A percentile compares a stretch with the other conserved stretches of the same genome.
phyloP scores from a whole-genome alignment of 768 basidiomycete species.

The Postia placenta region DNA sequence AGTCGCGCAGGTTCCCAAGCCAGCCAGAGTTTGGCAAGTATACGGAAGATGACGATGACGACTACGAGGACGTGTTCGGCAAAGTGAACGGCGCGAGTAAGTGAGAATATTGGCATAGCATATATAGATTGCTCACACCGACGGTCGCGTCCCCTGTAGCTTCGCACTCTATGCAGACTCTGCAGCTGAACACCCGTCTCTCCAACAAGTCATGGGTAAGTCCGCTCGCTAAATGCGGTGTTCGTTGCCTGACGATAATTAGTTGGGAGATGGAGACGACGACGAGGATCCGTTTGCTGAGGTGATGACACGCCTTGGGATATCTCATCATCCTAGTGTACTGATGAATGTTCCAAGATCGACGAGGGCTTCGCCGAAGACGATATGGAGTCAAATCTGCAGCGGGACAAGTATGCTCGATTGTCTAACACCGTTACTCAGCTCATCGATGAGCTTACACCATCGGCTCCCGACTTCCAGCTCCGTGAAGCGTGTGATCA shows the following conservation, averaged over 20 bases:
- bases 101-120: slow-evolving; percentile 27
- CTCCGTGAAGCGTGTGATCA: slow-evolving; percentile 84
- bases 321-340: not conserved
- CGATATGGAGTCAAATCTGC: slow-evolving; percentile 86
- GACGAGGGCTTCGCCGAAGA: slow-evolving; percentile 92
- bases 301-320: slow-evolving; percentile 35
- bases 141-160: slow-evolving; percentile 18
- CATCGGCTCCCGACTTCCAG: slow-evolving; percentile 75
- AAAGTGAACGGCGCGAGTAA: slow-evolving; percentile 63
- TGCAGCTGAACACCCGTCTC: slow-evolving; percentile 80
- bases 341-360: slow-evolving; percentile 41
- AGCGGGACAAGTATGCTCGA: slow-evolving; percentile 90
- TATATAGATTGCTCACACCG: not conserved
- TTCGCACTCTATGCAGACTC: slow-evolving; percentile 60
- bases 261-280: slow-evolving; percentile 68
- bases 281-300: slow-evolving; percentile 97
- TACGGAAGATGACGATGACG: slow-evolving; percentile 82
- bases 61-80: slow-evolving; percentile 94
- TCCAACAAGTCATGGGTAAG: slow-evolving; percentile 89
- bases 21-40: slow-evolving; percentile 78
- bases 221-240: not conserved
- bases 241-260: not conserved
- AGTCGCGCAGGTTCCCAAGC: slow-evolving; percentile 48
- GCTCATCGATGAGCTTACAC: slow-evolving; percentile 81
- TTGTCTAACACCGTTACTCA: slow-evolving; percentile 76